Percentiles rank a stretch among this genome's conserved stretches.
These are phyloP conservation scores for Globisporangium rhizosaccharum DNA, from an alignment of 352 stramenopile species.

Conservation along the genomic window DNA sequence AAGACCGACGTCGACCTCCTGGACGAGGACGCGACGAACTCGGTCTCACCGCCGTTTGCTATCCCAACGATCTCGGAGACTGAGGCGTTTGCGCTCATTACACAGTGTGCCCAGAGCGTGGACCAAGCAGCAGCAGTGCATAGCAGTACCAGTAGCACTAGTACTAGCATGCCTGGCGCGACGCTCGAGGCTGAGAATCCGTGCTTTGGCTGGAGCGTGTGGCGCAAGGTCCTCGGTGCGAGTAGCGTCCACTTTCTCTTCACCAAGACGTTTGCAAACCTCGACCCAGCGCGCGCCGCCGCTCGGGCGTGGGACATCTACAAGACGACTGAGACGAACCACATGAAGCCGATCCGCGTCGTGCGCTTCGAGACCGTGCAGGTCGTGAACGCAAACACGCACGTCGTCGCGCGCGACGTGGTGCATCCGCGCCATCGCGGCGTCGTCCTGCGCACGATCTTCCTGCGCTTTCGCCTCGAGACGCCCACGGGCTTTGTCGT, in stretches of 20 bases:
- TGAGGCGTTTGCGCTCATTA: constrained; percentile 25
- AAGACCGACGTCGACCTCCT: constrained; percentile 16
- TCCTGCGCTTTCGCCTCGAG: constrained; percentile 35
- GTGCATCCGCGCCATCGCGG: constrained; percentile 30
- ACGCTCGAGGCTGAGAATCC: constrained; percentile 12
- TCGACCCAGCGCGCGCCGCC: constrained; percentile 19
- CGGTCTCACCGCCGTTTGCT: not conserved
- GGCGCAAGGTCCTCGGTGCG: constrained; percentile 21
- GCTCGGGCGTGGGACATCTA: constrained; percentile 30
- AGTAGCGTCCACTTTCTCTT: constrained; percentile 32
- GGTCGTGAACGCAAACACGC: constrained; percentile 31
- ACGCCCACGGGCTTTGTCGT: constrained; percentile 27
- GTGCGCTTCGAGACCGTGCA: constrained; percentile 38
- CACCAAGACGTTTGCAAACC: constrained; percentile 26
- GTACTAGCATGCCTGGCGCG: too few species aligned
- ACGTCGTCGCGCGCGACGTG: constrained; percentile 33
- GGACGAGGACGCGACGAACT: constrained; percentile 1
- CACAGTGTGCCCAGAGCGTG: constrained; percentile 22
- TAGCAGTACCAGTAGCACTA: not conserved
- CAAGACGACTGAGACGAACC: constrained; percentile 23
- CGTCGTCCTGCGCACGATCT: constrained; percentile 30
- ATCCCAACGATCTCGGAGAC: constrained; percentile 23
- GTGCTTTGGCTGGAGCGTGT: constrained; percentile 35
- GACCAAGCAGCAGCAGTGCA: constrained; percentile 22
- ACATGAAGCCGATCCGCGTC: constrained; percentile 26